Conservation (phyloP, 2,329 filamentous ascomycete species). For the Fulvia fulva region DNA sequence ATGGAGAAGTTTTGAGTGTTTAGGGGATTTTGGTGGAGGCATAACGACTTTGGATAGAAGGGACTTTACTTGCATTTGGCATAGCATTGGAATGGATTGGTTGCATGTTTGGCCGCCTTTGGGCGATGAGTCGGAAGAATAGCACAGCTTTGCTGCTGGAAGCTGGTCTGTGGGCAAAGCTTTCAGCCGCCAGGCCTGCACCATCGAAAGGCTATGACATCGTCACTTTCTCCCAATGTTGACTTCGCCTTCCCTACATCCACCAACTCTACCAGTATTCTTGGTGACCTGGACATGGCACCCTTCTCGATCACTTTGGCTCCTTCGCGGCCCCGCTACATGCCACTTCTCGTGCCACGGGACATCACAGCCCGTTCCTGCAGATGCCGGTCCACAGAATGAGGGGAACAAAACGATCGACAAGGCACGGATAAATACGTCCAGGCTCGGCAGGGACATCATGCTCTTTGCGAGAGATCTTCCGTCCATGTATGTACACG, state of each 20-base stretch:
- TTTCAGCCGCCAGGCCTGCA: too few species aligned
- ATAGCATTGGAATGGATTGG: not conserved
- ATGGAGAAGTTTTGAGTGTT: slow-evolving; percentile 69
- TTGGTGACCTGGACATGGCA: too few species aligned
- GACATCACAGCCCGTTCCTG: not conserved
- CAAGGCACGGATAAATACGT: not conserved
- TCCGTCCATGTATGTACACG: not conserved
- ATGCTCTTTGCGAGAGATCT: not conserved
- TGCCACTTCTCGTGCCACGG: not conserved
- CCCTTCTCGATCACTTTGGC: not conserved
- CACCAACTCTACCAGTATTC: too few species aligned
- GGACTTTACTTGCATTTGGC: not conserved
- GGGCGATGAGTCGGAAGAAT: not conserved
- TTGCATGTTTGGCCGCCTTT: not conserved
- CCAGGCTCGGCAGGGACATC: not conserved
- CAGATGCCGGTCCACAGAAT: not conserved
- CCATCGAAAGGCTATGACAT: too few species aligned
- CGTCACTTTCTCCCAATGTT: too few species aligned
- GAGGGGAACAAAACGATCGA: not conserved
- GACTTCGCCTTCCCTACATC: too few species aligned
- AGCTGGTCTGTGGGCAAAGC: too few species aligned
- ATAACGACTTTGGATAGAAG: not conserved
- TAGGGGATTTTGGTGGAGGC: too few species aligned
- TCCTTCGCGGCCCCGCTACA: not conserved
- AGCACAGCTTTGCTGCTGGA: not conserved